phyloP scores from a whole-genome alignment of 257 asterid species.

The Rubia yunnanensis region DNA sequence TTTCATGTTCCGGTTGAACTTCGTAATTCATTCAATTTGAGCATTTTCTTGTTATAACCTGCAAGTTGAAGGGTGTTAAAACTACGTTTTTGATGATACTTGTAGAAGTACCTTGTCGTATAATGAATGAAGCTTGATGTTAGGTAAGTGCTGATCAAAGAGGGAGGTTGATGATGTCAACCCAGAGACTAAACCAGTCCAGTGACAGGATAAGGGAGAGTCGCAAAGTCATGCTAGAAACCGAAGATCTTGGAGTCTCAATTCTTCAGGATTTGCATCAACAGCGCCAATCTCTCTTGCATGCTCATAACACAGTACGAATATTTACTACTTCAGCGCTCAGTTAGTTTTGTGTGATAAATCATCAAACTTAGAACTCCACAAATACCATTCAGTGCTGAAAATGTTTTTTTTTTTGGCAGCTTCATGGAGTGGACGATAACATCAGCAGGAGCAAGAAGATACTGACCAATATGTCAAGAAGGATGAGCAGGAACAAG shows the following conservation, averaged over 20 bases:
- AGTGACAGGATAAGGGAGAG: slow-evolving; percentile 28
- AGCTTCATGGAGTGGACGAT: slow-evolving; percentile 84
- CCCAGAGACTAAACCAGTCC: slow-evolving; percentile 29
- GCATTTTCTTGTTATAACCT: background rate
- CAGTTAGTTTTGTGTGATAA: background rate
- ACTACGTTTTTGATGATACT: background rate
- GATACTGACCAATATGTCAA: slow-evolving; percentile 55
- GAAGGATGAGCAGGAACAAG: slow-evolving; percentile 75
- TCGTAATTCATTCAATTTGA: background rate
- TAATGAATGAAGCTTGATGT: background rate
- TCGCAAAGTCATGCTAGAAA: slow-evolving; percentile 30
- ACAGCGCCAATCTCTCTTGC: slow-evolving; percentile 33
- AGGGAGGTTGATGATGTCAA: slow-evolving; percentile 34
- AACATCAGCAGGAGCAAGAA: slow-evolving; percentile 64
- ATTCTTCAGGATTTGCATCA: slow-evolving; percentile 30
- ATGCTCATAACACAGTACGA: slow-evolving; percentile 26
- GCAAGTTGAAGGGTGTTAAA: background rate
- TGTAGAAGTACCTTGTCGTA: background rate
- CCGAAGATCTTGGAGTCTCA: slow-evolving; percentile 38
- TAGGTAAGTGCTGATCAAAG: slow-evolving; percentile 33
- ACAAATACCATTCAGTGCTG: background rate
- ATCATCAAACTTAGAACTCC: background rate
- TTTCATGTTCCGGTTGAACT: background rate
- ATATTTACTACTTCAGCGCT: background rate
- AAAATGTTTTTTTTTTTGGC: slow-evolving; percentile 14